These are phyloP conservation scores for Setaria viridis DNA, from an alignment of 202 grass and related monocot genomes.

Conservation along the genomic window DNA sequence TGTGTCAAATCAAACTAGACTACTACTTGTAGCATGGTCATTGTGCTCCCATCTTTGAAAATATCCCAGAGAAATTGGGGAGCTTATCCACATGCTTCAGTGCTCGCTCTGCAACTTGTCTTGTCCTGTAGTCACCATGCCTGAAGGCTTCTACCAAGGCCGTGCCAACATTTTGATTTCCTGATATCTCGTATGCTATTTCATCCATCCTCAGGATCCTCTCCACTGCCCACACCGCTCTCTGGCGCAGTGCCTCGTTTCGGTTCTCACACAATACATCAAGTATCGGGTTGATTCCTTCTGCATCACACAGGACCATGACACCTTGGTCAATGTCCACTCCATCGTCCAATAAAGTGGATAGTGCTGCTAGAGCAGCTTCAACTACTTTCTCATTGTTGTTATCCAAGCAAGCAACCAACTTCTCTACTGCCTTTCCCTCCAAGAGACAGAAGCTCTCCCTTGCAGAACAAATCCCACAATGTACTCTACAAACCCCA, in stretches of 20 bases:
- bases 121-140: conserved; percentile 87
- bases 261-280: conserved; percentile 74
- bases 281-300: conserved; percentile 78
- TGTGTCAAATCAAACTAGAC: conserved; percentile 42
- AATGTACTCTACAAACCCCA: conserved; percentile 74
- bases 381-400: conserved; percentile 87
- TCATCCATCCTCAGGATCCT: conserved; percentile 82
- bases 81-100: conserved; percentile 97
- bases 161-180: conserved; percentile 91
- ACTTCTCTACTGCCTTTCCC: conserved; percentile 90
- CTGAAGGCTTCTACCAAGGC: conserved; percentile 95
- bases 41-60: conserved; percentile 81
- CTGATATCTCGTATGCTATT: conserved; percentile 85
- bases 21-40: conserved; percentile 41
- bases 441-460: conserved; percentile 93
- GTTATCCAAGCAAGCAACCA: conserved; percentile 92
- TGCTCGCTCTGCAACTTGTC: conserved; percentile 85
- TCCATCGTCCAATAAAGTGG: conserved; percentile 89
- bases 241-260: conserved; percentile 63
- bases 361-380: conserved; percentile 79
- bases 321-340: conserved; percentile 88
- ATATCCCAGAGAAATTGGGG: conserved; percentile 96
- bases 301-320: conserved; percentile 69
- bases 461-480: conserved; percentile 77
- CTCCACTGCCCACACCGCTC: conserved; percentile 89